Evolutionary conservation across 1,139 yeast genomes (phyloP).

Genomic region (Yamadazyma friedrichii): DNA sequence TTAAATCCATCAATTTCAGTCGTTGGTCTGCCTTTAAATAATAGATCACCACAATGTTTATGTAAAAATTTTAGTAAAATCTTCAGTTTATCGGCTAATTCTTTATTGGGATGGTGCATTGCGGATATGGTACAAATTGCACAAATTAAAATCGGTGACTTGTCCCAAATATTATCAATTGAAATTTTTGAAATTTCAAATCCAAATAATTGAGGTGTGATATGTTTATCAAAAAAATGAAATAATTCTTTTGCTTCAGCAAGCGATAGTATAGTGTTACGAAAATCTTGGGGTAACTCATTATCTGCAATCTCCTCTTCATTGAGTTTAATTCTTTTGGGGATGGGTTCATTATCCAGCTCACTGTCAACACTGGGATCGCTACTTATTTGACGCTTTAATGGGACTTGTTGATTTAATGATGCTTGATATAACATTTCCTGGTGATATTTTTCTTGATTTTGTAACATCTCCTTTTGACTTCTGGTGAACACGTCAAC

Average conservation of each 20-base stretch:
- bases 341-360: constrained; percentile 1
- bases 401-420: constrained; percentile 2
- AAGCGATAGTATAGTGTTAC: constrained; percentile 32
- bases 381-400: constrained; percentile 9
- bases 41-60: constrained; percentile 43
- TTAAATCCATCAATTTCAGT: constrained; percentile 55
- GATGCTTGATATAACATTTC: neutral
- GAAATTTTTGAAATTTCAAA: constrained; percentile 55
- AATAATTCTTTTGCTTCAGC: constrained; percentile 53
- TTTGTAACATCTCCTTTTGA: constrained; percentile 27
- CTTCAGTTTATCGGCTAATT: constrained; percentile 34
- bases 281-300: constrained; percentile 29
- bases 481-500: constrained; percentile 36
- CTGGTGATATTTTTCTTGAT: constrained; percentile 13
- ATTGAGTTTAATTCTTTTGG: constrained; percentile 6
- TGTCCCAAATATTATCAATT: constrained; percentile 51
- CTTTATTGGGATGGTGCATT: constrained; percentile 51
- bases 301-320: constrained; percentile 19
- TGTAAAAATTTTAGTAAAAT: constrained; percentile 44
- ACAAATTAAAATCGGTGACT: constrained; percentile 59
- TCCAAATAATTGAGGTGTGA: constrained; percentile 66
- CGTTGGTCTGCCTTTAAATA: constrained; percentile 40
- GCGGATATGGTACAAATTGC: constrained; percentile 65
- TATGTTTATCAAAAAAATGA: constrained; percentile 51
- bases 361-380: constrained; percentile 1